These are phyloP conservation scores for Diaporthe ampelina DNA, from an alignment of 2,329 filamentous ascomycete species.

Conservation along the genomic window DNA sequence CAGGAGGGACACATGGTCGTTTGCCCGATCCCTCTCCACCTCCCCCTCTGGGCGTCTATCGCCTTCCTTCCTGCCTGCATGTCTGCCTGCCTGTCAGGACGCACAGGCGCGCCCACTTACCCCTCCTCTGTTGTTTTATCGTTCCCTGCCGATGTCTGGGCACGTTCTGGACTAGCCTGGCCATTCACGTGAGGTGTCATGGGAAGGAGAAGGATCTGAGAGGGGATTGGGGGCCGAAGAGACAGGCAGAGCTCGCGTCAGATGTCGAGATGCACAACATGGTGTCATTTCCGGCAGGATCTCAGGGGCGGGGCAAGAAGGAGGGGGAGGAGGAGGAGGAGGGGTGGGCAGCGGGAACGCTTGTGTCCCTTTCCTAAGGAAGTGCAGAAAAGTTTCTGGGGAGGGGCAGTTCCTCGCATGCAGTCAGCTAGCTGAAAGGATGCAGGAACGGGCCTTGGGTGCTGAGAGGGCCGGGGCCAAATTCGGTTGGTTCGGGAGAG, in stretches of 20 bases:
- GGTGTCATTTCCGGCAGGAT: slow-evolving; percentile 31
- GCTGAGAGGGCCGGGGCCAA: slow-evolving; percentile 20
- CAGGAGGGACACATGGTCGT: neutral
- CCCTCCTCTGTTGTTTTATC: neutral
- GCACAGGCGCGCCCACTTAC: slow-evolving; percentile 8
- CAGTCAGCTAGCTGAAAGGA: slow-evolving; percentile 35
- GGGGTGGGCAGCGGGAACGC: neutral
- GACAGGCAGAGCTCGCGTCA: neutral
- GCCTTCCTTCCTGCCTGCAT: neutral
- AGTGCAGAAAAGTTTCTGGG: neutral
- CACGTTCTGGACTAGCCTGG: neutral
- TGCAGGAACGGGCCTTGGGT: slow-evolving; percentile 27
- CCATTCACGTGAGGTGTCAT: slow-evolving; percentile 10
- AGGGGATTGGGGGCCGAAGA: neutral
- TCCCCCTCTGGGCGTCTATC: neutral
- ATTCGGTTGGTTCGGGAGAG: slow-evolving; percentile 22
- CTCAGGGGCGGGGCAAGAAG: neutral
- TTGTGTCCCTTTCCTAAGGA: neutral
- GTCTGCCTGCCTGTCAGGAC: slow-evolving; percentile 10
- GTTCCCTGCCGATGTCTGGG: neutral
- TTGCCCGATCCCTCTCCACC: slow-evolving; percentile 1
- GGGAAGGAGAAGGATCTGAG: neutral
- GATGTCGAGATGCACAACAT: slow-evolving; percentile 34
- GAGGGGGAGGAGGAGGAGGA: neutral
- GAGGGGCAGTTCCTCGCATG: slow-evolving; percentile 16